phyloP scores from a whole-genome alignment of 2,329 filamentous ascomycete species.

The Alternaria gansuensis region DNA sequence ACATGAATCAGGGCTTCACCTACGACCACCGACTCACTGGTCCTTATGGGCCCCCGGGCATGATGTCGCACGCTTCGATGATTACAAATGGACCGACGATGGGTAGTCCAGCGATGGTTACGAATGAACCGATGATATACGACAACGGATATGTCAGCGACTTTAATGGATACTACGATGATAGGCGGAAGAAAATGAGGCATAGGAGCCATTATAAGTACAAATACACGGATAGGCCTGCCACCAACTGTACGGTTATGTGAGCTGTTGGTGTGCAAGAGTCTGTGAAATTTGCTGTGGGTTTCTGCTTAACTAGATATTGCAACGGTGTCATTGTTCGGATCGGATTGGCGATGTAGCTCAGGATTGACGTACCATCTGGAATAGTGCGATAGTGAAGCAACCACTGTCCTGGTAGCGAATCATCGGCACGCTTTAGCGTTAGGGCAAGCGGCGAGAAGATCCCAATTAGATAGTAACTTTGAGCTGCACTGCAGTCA shows the following conservation, averaged over 20 bases:
- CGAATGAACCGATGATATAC: slow-evolving; percentile 9
- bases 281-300: neutral
- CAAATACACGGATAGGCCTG: slow-evolving; percentile 30
- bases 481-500: neutral
- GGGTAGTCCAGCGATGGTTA: slow-evolving; percentile 12
- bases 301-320: neutral
- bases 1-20: slow-evolving; percentile 9
- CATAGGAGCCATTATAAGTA: slow-evolving; percentile 36
- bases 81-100: slow-evolving; percentile 10
- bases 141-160: slow-evolving; percentile 21
- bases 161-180: slow-evolving; percentile 17
- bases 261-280: slow-evolving; percentile 10
- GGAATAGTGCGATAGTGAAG: slow-evolving; percentile 2
- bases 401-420: slow-evolving; percentile 15
- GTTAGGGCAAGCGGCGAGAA: slow-evolving; percentile 17
- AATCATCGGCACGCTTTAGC: slow-evolving; percentile 7
- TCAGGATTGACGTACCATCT: neutral
- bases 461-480: neutral
- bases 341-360: neutral
- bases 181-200: slow-evolving; percentile 22
- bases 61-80: slow-evolving; percentile 13
- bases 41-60: slow-evolving; percentile 25
- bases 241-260: slow-evolving; percentile 36
- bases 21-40: slow-evolving; percentile 37
- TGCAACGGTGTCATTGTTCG: neutral